Percentiles rank a stretch among this genome's conserved stretches.
Evolutionary conservation across 306 rosid species (phyloP).

Genomic region (Quillaja saponaria): DNA sequence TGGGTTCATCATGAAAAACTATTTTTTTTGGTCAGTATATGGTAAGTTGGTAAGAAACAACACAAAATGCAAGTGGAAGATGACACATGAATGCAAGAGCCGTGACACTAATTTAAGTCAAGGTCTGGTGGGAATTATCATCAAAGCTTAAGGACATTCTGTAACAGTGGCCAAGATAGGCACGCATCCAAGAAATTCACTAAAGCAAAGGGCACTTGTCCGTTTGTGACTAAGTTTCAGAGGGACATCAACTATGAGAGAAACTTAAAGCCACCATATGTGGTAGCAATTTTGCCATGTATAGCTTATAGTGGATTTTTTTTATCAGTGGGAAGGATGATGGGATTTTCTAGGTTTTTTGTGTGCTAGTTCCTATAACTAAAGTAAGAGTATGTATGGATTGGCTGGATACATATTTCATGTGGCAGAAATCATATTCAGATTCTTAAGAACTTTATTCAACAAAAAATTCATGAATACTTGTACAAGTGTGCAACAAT

Average conservation of each 20-base stretch:
- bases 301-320: not conserved
- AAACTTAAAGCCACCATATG: slow-evolving; percentile 39
- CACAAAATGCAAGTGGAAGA: slow-evolving; percentile 54
- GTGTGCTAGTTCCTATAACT: not conserved
- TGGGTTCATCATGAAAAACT: slow-evolving; percentile 4
- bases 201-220: slow-evolving; percentile 14
- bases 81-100: slow-evolving; percentile 43
- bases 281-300: slow-evolving; percentile 31
- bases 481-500: slow-evolving; percentile 36
- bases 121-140: slow-evolving; percentile 53
- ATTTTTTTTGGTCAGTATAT: slow-evolving; percentile 28
- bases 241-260: slow-evolving; percentile 8
- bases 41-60: slow-evolving; percentile 36
- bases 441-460: not conserved
- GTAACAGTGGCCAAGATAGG: slow-evolving; percentile 22
- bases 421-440: slow-evolving; percentile 29
- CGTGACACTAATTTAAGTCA: slow-evolving; percentile 41
- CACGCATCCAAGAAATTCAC: slow-evolving; percentile 29
- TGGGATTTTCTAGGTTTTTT: slow-evolving; percentile 5
- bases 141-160: slow-evolving; percentile 33
- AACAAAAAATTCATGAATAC: slow-evolving; percentile 7
- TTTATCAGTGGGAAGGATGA: not conserved
- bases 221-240: slow-evolving; percentile 23
- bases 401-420: slow-evolving; percentile 25
- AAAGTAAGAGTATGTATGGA: slow-evolving; percentile 2